Evolutionary conservation across 106 monocot species (phyloP).

Genomic region (Iris macrosiphon): DNA sequence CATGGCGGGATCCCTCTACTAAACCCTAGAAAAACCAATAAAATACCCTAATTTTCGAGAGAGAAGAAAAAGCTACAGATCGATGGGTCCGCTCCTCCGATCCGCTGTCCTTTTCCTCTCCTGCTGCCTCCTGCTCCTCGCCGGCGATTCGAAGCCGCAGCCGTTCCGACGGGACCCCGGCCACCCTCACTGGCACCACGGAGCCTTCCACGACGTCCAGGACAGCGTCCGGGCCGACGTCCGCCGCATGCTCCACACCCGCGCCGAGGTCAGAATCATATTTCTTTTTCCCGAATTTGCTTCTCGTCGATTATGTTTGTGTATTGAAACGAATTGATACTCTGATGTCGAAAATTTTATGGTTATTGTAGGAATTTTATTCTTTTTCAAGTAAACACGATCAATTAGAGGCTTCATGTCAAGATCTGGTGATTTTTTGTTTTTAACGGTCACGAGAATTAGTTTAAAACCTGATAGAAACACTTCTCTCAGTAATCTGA

Average conservation of each 20-base stretch:
- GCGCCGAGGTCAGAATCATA: constrained; percentile 58
- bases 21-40: no score
- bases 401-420: no score
- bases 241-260: constrained; percentile 87
- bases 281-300: no score
- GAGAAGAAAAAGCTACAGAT: background rate
- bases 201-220: constrained; percentile 94
- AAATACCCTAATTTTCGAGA: background rate
- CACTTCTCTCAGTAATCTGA: no score
- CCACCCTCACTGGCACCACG: constrained; percentile 87
- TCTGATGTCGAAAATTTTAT: no score
- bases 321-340: no score
- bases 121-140: constrained; percentile 13
- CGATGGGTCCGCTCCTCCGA: constrained; percentile 9
- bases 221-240: constrained; percentile 83
- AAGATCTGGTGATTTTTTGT: no score
- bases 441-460: no score
- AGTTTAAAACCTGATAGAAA: no score
- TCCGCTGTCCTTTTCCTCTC: constrained; percentile 10
- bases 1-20: constrained; percentile 5
- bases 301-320: no score
- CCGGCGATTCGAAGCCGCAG: constrained; percentile 31
- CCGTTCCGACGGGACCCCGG: constrained; percentile 93
- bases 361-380: no score
- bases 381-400: no score